Percentiles rank a stretch among this genome's conserved stretches.
These are phyloP conservation scores for Xylariaceae sp. DNA, from an alignment of 2,329 filamentous ascomycete genomes.

Conservation along the genomic window DNA sequence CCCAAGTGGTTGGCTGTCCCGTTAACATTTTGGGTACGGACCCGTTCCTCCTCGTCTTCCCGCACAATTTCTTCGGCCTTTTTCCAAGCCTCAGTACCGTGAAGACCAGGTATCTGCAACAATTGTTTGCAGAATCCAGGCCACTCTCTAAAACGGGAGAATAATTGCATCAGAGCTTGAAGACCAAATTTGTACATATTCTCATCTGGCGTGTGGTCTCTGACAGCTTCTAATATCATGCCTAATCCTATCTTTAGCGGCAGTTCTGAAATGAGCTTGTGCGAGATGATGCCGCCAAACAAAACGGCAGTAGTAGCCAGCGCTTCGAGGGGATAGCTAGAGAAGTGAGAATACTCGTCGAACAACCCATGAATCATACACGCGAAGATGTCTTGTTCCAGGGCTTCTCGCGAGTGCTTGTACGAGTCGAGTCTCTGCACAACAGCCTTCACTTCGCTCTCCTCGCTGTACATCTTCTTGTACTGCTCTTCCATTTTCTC, in stretches of 20 bases:
- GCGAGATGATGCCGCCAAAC: constrained; percentile 94
- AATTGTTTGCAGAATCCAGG: constrained; percentile 89
- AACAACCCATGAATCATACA: constrained; percentile 99
- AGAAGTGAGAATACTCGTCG: constrained; percentile 94
- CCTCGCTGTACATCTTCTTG: constrained; percentile 94
- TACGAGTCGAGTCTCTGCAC: constrained; percentile 80
- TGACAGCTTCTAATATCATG: constrained; percentile 96
- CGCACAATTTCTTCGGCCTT: constrained; percentile 78
- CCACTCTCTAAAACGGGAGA: constrained; percentile 83
- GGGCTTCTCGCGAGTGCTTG: constrained; percentile 78
- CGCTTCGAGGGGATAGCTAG: constrained; percentile 93
- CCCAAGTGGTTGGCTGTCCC: constrained; percentile 34
- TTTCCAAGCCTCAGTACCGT: constrained; percentile 78
- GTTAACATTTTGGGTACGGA: constrained; percentile 52
- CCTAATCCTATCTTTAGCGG: constrained; percentile 90
- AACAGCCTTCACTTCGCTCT: constrained; percentile 80
- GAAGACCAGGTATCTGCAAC: constrained; percentile 74
- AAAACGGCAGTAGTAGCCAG: constrained; percentile 92
- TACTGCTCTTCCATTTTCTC: constrained; percentile 96
- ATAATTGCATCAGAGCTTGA: constrained; percentile 87
- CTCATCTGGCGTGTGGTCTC: constrained; percentile 75
- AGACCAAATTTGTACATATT: constrained; percentile 98
- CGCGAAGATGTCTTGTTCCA: constrained; percentile 91
- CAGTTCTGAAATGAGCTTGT: constrained; percentile 83
- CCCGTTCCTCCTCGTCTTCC: constrained; percentile 59